A percentile compares a stretch with the other conserved stretches of the same genome.
phyloP scores from a whole-genome alignment of 805 yeast species.

The Kazachstania bromeliacearum region DNA sequence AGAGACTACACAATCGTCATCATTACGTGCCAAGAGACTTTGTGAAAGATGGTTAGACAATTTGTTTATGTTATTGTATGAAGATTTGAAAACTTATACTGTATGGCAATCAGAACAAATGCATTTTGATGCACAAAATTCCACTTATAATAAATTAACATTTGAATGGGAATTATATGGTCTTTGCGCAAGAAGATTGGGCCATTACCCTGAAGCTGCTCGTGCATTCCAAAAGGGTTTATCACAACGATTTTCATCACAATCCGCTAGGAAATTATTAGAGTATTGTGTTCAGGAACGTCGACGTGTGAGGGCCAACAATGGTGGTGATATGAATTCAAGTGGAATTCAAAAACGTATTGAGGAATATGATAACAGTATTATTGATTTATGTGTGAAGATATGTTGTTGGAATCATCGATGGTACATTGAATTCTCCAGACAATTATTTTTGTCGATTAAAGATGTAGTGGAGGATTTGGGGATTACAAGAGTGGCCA shows the following conservation, averaged over 20 bases:
- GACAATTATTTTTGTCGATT: conserved; percentile 49
- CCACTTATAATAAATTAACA: conserved; percentile 66
- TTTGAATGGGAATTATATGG: conserved; percentile 93
- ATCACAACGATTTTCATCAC: conserved; percentile 66
- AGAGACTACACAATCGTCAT: conserved; percentile 5
- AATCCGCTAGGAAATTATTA: conserved; percentile 65
- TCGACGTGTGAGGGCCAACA: conserved; percentile 17
- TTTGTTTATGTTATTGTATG: conserved; percentile 59
- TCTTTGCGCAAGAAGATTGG: conserved; percentile 70
- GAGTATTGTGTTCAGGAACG: conserved; percentile 51
- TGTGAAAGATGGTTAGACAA: conserved; percentile 79
- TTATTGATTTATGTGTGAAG: conserved; percentile 63
- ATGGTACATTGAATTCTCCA: conserved; percentile 91
- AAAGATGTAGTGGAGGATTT: conserved; percentile 59
- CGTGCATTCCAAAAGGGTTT: conserved; percentile 72
- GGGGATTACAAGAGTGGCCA: conserved; percentile 69
- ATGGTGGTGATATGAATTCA: conserved; percentile 19
- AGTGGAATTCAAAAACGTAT: conserved; percentile 28
- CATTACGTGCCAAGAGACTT: conserved; percentile 50
- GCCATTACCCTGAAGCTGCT: conserved; percentile 80
- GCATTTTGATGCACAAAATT: conserved; percentile 81
- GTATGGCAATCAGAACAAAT: conserved; percentile 89
- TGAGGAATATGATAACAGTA: conserved; percentile 38
- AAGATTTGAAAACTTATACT: conserved; percentile 73
- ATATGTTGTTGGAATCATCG: conserved; percentile 96